Percentiles rank a stretch among this genome's conserved stretches.
Conservation (phyloP, 768 basidiomycete genomes). For the Termitomyces sp. region DNA sequence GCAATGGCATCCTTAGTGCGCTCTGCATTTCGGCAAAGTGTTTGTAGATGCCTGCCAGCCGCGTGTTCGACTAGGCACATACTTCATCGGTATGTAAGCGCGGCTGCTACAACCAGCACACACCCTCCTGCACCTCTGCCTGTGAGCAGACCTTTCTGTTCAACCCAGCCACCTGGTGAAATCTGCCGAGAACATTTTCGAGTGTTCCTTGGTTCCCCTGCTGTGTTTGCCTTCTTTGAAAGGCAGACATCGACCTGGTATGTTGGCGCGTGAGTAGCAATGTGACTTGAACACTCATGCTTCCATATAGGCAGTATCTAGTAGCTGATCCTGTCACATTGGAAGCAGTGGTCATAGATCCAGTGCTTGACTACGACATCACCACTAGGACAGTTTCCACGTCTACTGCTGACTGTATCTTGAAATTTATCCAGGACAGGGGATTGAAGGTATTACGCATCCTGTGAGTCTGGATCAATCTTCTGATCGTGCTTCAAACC, state of each 20-base stretch:
- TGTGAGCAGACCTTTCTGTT: neutral
- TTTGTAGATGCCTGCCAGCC: neutral
- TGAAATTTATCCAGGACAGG: slow-evolving; percentile 23
- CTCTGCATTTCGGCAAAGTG: neutral
- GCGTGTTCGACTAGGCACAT: neutral
- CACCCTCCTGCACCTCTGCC: neutral
- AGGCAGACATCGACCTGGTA: slow-evolving; percentile 17
- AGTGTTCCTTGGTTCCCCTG: slow-evolving; percentile 8
- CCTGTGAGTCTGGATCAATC: slow-evolving; percentile 18
- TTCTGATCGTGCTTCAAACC: neutral
- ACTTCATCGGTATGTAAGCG: neutral
- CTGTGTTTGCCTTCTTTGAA: slow-evolving; percentile 20
- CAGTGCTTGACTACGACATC: slow-evolving; percentile 30
- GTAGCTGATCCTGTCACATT: slow-evolving; percentile 49
- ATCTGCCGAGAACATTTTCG: slow-evolving; percentile 6
- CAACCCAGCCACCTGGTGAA: neutral
- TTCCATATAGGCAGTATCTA: slow-evolving; percentile 36
- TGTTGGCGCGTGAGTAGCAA: neutral
- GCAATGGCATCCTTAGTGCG: neutral
- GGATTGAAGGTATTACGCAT: slow-evolving; percentile 25
- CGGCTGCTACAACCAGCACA: neutral
- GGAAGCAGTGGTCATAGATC: slow-evolving; percentile 34
- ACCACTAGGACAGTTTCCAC: slow-evolving; percentile 25
- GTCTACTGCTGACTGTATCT: slow-evolving; percentile 24
- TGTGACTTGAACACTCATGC: neutral